Conservation (phyloP, 306 rosid species). For the Astragalus glycyphyllos region DNA sequence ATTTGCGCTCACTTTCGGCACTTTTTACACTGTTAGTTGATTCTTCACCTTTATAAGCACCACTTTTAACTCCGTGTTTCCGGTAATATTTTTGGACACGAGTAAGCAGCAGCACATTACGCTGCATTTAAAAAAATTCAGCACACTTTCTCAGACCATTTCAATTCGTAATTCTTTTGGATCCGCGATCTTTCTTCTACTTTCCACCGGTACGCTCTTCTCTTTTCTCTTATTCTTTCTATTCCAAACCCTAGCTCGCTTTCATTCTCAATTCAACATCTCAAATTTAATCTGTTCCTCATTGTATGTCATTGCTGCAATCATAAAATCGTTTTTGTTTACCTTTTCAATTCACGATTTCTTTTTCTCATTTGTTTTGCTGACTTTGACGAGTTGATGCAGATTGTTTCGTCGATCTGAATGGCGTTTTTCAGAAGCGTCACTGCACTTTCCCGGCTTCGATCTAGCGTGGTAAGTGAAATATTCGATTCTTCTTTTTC, state of each 20-base stretch:
- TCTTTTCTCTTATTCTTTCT: neutral
- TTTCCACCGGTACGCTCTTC: conserved; percentile 13
- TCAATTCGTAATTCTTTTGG: conserved; percentile 20
- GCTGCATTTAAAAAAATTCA: neutral
- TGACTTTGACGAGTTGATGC: conserved; percentile 23
- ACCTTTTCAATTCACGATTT: neutral
- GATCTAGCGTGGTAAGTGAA: conserved; percentile 75
- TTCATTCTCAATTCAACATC: neutral
- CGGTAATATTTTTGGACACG: neutral
- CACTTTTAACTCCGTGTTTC: too few species aligned
- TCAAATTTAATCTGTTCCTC: neutral
- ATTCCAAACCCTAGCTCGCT: conserved; percentile 18
- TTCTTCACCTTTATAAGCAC: too few species aligned
- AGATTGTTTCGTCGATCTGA: conserved; percentile 40
- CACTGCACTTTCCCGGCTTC: conserved; percentile 77
- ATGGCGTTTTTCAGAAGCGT: conserved; percentile 69
- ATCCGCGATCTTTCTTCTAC: conserved; percentile 30
- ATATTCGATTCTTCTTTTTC: neutral
- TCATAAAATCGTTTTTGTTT: too few species aligned
- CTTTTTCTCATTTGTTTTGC: neutral
- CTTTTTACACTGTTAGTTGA: too few species aligned
- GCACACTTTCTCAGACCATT: conserved; percentile 25
- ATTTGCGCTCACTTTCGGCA: too few species aligned
- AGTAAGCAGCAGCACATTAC: neutral
- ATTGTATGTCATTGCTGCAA: neutral